Evolutionary conservation across 129 eudicot species (phyloP), one percentile per base, ranked within the genome.

Genomic region (Cynara cardunculus): DNA sequence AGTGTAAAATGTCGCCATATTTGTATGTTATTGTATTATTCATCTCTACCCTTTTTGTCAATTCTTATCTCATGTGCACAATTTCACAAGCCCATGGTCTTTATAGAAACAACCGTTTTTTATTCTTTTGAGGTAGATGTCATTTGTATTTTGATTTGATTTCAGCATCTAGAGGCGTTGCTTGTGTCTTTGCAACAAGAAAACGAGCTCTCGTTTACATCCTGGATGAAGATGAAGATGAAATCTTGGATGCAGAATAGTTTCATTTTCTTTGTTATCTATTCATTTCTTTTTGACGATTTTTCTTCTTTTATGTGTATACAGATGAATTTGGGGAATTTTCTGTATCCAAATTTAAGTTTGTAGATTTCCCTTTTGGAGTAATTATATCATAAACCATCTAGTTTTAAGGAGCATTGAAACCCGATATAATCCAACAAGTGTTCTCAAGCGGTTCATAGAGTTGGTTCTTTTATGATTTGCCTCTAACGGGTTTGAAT

Each of bases 121-220:
- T 49, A 16, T 7, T 49, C 8, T 53, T 53, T 4, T 4, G 1
- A 53, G 22, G 22, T 53, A 53, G 62, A 53, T 69, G 12, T 25
- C 25, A 64, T 71, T 83, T 71, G 35, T 81, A 31, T 59, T 35
- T 4, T 35, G 67, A 72, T 74, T 65, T 28, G 14, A 26, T 87
- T 87, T 82, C 97, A 92, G 99, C 97, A 85, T 95, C 97, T n/a
- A 92, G 99, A 85, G 99, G 97, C 0, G 96, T 95, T 26, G 97
- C 97, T 39, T 94, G 99, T 83, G 92, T 95, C 69, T 92, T 92
- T 69, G 95, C 90, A 80, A 84, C 92, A 24, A 92, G 93, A 88
- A 92, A 89, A 86, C 99, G 97, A 41, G 99, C 99, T 26, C 84
- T 95, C 69, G 99, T 95, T 67, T 95, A 95, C 80, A 95, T 90